These are phyloP conservation scores for Phytophthora ohioensis DNA, from an alignment of 352 stramenopile genomes.

Conservation along the genomic window DNA sequence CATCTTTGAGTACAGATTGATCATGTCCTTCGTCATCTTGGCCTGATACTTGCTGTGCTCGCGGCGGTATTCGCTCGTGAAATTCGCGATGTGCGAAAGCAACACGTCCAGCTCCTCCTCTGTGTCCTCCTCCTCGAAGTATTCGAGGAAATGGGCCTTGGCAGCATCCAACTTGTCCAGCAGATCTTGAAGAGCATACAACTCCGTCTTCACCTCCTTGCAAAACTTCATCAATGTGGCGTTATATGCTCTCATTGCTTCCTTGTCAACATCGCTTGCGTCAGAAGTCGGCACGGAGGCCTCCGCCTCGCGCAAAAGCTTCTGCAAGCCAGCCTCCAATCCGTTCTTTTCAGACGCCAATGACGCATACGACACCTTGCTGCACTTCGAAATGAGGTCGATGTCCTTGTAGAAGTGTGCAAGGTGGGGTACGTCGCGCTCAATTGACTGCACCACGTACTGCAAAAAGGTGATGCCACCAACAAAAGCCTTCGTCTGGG, in stretches of 20 bases:
- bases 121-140: slow-evolving; percentile 87
- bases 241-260: slow-evolving; percentile 46
- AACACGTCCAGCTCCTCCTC: slow-evolving; percentile 82
- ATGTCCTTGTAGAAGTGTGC: slow-evolving; percentile 83
- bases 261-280: slow-evolving; percentile 39
- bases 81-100: slow-evolving; percentile 77
- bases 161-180: slow-evolving; percentile 64
- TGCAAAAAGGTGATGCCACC: slow-evolving; percentile 85
- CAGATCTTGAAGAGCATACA: slow-evolving; percentile 56
- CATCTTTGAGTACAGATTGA: slow-evolving; percentile 44
- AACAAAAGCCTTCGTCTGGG: slow-evolving; percentile 88
- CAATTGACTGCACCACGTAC: slow-evolving; percentile 88
- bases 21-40: slow-evolving; percentile 54
- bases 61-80: slow-evolving; percentile 74
- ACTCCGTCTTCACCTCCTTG: slow-evolving; percentile 65
- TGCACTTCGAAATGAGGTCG: slow-evolving; percentile 76
- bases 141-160: slow-evolving; percentile 81
- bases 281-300: slow-evolving; percentile 26
- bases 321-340: slow-evolving; percentile 70
- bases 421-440: slow-evolving; percentile 79
- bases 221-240: slow-evolving; percentile 67
- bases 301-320: slow-evolving; percentile 61
- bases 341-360: slow-evolving; percentile 77
- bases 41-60: slow-evolving; percentile 78
- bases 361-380: slow-evolving; percentile 73